Conservation (phyloP, 805 yeast species). For the Groenewaldozyma salmanticensis region DNA sequence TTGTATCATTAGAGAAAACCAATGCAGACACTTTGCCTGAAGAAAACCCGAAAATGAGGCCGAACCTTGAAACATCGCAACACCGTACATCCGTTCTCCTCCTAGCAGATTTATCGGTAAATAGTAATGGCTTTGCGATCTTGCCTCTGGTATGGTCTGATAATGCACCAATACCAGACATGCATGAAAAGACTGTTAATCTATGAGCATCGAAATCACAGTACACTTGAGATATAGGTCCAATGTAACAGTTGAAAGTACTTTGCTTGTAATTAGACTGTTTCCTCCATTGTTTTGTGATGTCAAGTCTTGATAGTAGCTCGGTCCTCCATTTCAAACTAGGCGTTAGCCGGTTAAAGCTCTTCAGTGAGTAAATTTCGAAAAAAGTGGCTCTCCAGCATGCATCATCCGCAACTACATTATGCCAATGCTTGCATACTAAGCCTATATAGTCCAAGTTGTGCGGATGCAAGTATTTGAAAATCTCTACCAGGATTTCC, state of each 20-base stretch:
- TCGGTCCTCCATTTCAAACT: conserved; percentile 24
- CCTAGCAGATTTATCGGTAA: conserved; percentile 14
- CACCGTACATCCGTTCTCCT: conserved; percentile 10
- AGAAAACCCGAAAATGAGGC: conserved; percentile 21
- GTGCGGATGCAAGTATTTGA: conserved; percentile 16
- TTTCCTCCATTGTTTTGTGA: conserved; percentile 22
- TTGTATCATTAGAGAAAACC: conserved; percentile 19
- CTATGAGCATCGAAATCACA: conserved; percentile 18
- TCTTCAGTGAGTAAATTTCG: conserved; percentile 16
- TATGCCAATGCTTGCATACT: conserved; percentile 24
- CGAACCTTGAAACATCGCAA: conserved; percentile 24
- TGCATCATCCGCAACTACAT: conserved; percentile 19
- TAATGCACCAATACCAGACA: conserved; percentile 20
- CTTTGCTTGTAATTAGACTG: conserved; percentile 16
- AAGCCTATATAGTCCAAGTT: conserved; percentile 18
- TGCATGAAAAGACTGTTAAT: conserved; percentile 17
- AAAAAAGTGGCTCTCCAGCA: conserved; percentile 23
- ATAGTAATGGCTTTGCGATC: conserved; percentile 18
- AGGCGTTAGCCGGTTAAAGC: conserved; percentile 18
- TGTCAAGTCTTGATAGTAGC: conserved; percentile 17
- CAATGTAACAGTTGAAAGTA: conserved; percentile 17
- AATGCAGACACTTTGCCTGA: conserved; percentile 19
- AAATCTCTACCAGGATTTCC: conserved; percentile 19
- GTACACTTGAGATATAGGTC: conserved; percentile 16
- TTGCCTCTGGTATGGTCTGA: conserved; percentile 25